These are phyloP conservation scores for Mycena pura DNA, from an alignment of 768 basidiomycete species.

Conservation along the genomic window DNA sequence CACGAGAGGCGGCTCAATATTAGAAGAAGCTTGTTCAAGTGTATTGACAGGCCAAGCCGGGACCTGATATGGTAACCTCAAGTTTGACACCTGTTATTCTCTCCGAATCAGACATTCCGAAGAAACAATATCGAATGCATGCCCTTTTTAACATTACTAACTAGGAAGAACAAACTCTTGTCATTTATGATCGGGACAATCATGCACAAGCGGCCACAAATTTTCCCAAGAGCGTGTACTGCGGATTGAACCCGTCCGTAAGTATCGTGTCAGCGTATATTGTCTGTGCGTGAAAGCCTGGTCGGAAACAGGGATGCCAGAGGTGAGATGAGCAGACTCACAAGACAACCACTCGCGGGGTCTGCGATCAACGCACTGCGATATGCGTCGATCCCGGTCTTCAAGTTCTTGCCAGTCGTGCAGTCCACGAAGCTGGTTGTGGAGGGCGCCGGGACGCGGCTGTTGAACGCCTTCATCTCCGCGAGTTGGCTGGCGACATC, in stretches of 20 bases:
- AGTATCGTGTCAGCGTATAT: neutral
- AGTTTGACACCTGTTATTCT: too few relatives aligned
- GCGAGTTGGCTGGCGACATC: neutral
- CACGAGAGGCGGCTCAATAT: too few relatives aligned
- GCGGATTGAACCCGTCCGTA: neutral
- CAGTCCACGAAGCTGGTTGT: neutral
- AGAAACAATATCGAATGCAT: too few relatives aligned
- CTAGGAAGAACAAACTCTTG: too few relatives aligned
- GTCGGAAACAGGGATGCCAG: neutral
- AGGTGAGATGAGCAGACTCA: neutral
- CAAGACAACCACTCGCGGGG: neutral
- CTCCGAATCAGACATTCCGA: too few relatives aligned
- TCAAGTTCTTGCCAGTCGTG: neutral
- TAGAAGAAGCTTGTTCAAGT: too few relatives aligned
- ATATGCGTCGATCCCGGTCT: slow-evolving; percentile 9
- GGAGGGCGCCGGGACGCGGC: slow-evolving; percentile 6
- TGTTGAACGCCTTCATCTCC: slow-evolving; percentile 11
- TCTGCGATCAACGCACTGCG: neutral
- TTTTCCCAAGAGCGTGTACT: neutral
- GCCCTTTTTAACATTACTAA: too few relatives aligned
- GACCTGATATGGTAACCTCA: too few relatives aligned
- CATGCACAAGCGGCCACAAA: too few relatives aligned
- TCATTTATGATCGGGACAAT: too few relatives aligned
- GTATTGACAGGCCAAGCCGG: too few relatives aligned
- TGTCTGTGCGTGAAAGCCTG: neutral